phyloP scores from a whole-genome alignment of 2,329 filamentous ascomycete species.

The Fusarium sp. region DNA sequence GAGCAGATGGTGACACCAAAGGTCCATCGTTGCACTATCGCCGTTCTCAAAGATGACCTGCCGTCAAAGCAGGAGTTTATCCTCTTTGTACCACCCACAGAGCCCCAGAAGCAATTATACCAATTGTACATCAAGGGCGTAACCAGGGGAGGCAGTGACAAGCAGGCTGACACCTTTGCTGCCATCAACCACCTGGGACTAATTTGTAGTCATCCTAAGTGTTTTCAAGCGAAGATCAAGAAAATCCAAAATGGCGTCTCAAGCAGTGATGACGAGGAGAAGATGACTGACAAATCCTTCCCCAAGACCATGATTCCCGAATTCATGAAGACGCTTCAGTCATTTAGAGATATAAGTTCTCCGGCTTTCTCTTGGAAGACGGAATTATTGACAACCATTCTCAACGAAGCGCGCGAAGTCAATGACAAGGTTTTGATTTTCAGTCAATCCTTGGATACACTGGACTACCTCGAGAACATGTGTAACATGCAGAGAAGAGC shows the following conservation, averaged over 20 bases:
- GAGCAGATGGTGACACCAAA: conserved; percentile 80
- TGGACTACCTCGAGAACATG: conserved; percentile 74
- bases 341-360: conserved; percentile 55
- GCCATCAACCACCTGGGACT: conserved; percentile 55
- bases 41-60: conserved; percentile 71
- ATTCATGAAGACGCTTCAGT: conserved; percentile 52
- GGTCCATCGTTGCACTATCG: conserved; percentile 78
- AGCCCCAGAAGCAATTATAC: conserved; percentile 74
- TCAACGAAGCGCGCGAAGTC: conserved; percentile 69
- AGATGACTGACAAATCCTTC: conserved; percentile 30
- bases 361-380: conserved; percentile 74
- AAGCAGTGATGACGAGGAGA: background rate
- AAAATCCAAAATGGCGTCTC: conserved; percentile 11
- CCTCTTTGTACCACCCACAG: conserved; percentile 76
- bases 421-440: conserved; percentile 86
- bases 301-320: conserved; percentile 44
- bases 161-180: conserved; percentile 50
- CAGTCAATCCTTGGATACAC: conserved; percentile 74
- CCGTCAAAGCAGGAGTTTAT: conserved; percentile 85
- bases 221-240: conserved; percentile 54
- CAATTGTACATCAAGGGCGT: conserved; percentile 54
- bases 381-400: conserved; percentile 72
- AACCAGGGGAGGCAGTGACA: background rate
- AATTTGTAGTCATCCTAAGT: conserved; percentile 64
- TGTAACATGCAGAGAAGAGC: conserved; percentile 62